Evolutionary conservation across 2,329 filamentous ascomycete species (phyloP).

Genomic region (Pezicula rhizophila): DNA sequence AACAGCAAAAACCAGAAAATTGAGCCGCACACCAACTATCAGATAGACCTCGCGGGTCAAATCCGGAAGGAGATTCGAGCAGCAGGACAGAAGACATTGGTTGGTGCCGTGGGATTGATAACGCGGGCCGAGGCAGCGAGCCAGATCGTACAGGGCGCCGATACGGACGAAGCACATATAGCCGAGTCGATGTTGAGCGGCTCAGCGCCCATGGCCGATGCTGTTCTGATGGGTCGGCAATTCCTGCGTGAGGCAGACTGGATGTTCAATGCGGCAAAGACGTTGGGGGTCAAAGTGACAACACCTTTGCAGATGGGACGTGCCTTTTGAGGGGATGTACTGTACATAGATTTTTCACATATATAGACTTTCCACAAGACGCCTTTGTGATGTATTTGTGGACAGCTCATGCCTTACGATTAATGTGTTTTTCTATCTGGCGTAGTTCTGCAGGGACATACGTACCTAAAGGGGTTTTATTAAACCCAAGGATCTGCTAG

Average conservation of each 20-base stretch:
- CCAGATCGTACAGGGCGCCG: constrained; percentile 42
- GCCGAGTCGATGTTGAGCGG: constrained; percentile 33
- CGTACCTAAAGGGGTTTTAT: no score
- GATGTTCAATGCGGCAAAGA: constrained; percentile 65
- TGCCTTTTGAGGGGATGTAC: no score
- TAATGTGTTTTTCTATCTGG: no score
- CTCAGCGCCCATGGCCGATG: constrained; percentile 44
- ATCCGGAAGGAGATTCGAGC: constrained; percentile 60
- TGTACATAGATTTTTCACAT: no score
- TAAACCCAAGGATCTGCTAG: no score
- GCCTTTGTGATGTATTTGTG: no score
- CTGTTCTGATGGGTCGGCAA: constrained; percentile 68
- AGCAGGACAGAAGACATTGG: constrained; percentile 47
- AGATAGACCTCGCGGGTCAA: constrained; percentile 64
- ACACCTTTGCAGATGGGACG: no score
- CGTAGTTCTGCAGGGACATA: no score
- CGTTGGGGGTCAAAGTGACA: constrained; percentile 60
- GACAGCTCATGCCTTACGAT: no score
- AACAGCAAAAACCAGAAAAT: constrained; percentile 59
- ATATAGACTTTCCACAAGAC: no score
- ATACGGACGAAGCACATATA: constrained; percentile 36
- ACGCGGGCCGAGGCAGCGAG: constrained; percentile 63
- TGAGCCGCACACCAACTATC: constrained; percentile 56
- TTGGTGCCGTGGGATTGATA: constrained; percentile 72
- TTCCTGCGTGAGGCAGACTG: constrained; percentile 80